A percentile compares a stretch with the other conserved stretches of the same genome.
These are phyloP conservation scores for Aurantiochytrium sp. DNA, from an alignment of 108 stramenopile species.

Conservation along the genomic window DNA sequence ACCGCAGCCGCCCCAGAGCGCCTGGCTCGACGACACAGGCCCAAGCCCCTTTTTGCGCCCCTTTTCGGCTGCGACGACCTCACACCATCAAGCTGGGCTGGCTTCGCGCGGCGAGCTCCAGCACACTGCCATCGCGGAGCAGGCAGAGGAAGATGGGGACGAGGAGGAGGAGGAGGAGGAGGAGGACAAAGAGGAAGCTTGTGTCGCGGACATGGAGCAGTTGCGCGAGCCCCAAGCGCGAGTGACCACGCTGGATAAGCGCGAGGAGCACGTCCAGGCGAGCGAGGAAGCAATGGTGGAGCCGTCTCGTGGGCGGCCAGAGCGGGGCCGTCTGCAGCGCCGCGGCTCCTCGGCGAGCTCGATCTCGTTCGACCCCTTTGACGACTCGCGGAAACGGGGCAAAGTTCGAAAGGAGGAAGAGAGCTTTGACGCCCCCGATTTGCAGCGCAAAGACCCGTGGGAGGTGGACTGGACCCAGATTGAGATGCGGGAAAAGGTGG, in stretches of 20 bases:
- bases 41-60: not conserved
- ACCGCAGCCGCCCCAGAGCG: too few relatives aligned
- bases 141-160: not conserved
- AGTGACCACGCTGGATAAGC: too few relatives aligned
- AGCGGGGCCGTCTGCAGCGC: not conserved
- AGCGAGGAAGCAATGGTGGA: not conserved
- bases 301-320: not conserved
- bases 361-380: not conserved
- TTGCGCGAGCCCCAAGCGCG: too few relatives aligned
- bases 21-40: not conserved
- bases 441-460: constrained; percentile 6
- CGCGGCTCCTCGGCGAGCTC: not conserved
- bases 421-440: constrained; percentile 18
- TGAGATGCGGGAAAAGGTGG: not conserved
- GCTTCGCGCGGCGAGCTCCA: not conserved
- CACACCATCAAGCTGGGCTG: not conserved
- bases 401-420: not conserved
- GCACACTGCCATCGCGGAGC: not conserved
- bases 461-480: constrained; percentile 26
- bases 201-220: too few relatives aligned
- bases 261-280: not conserved
- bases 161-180: too few relatives aligned
- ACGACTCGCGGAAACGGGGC: not conserved
- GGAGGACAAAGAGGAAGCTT: not conserved
- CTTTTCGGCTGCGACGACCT: not conserved